Percentiles rank a stretch among this genome's conserved stretches.
phyloP scores from a whole-genome alignment of 345 rosid species.

The Gossypium thurberi region DNA sequence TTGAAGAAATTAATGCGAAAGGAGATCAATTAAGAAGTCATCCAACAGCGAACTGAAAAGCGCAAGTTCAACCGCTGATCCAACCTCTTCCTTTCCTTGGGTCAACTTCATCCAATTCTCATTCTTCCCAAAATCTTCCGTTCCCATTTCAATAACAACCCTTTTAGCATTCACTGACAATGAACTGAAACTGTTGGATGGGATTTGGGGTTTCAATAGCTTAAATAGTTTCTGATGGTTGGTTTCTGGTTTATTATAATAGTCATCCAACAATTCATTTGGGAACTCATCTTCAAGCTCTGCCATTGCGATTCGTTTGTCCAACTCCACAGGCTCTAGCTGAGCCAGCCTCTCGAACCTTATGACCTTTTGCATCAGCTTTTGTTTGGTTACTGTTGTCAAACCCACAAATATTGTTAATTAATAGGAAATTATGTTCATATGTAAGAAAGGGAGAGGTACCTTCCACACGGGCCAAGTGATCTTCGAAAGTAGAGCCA shows the following conservation, averaged over 20 bases:
- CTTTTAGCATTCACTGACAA: constrained; percentile 38
- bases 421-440: background rate
- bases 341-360: constrained; percentile 34
- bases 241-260: background rate
- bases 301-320: constrained; percentile 38
- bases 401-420: background rate
- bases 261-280: too few species aligned
- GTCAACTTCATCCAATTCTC: constrained; percentile 28
- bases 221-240: constrained; percentile 16
- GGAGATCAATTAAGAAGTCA: constrained; percentile 43
- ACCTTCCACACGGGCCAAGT: constrained; percentile 32
- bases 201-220: constrained; percentile 7
- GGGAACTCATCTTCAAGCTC: constrained; percentile 23
- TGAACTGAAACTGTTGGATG: constrained; percentile 11
- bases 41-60: constrained; percentile 45
- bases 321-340: constrained; percentile 56
- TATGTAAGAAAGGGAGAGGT: background rate
- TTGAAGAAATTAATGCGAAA: background rate
- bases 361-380: constrained; percentile 28
- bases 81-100: constrained; percentile 32
- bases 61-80: constrained; percentile 36
- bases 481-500: constrained; percentile 23
- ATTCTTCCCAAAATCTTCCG: constrained; percentile 10
- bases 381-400: constrained; percentile 40
- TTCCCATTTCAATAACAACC: constrained; percentile 14